These are phyloP conservation scores for Begonia peltatifolia DNA, from an alignment of 306 rosid species.

Conservation along the genomic window DNA sequence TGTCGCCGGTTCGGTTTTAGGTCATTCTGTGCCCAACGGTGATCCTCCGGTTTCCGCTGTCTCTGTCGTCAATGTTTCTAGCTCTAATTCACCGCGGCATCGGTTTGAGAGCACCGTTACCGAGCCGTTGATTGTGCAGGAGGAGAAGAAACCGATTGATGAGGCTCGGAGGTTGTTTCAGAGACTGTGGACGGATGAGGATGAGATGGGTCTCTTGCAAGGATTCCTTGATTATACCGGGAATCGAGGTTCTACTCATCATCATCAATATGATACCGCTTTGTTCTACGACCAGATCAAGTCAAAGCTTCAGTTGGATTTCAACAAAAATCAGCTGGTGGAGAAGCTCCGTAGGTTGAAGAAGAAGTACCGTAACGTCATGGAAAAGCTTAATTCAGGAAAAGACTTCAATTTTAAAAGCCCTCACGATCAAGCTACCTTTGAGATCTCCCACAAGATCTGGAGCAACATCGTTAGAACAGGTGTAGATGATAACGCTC, in stretches of 20 bases:
- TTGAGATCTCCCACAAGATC: conserved; percentile 72
- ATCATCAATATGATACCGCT: conserved; percentile 31
- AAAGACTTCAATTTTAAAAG: conserved; percentile 43
- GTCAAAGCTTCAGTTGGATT: conserved; percentile 36
- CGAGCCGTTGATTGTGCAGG: conserved; percentile 11
- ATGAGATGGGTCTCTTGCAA: conserved; percentile 43
- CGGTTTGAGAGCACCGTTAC: conserved; percentile 6
- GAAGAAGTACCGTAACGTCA: conserved; percentile 48
- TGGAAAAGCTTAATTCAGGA: conserved; percentile 31
- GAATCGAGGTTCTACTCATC: conserved; percentile 10
- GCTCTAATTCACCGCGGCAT: conserved; percentile 13
- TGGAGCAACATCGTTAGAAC: conserved; percentile 45
- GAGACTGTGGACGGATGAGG: conserved; percentile 52
- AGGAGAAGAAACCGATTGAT: conserved; percentile 31
- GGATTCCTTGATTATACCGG: conserved; percentile 36
- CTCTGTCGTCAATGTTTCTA: conserved; percentile 2
- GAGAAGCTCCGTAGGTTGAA: conserved; percentile 66
- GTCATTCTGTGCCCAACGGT: not conserved
- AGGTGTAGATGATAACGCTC: conserved; percentile 29
- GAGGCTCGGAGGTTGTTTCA: conserved; percentile 29
- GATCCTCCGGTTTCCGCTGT: conserved; percentile 4
- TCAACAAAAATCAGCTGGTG: conserved; percentile 49
- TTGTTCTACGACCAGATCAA: conserved; percentile 47
- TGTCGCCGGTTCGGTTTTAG: conserved; percentile 7
- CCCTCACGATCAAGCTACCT: conserved; percentile 60